Evolutionary conservation across 2,329 filamentous ascomycete genomes (phyloP), one percentile per base, ranked within the genome.

Genomic region (Apiospora rasikravindrae): DNA sequence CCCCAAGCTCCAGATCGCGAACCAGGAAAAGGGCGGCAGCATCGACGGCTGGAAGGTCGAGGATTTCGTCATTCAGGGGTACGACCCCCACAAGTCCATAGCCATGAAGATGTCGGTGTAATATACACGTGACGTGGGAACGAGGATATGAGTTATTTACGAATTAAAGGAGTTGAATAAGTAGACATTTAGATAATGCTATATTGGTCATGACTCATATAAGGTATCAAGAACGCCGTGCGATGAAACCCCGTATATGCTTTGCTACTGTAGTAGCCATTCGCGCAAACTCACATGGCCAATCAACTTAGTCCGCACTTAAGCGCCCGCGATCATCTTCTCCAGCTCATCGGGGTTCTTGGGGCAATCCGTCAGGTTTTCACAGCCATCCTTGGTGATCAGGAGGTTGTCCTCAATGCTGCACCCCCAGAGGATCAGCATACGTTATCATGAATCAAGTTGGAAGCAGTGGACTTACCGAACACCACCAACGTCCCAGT

Each of bases 61-160:
- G 75, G 95, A 99, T 73, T 96, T 99, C 81, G 91, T 93, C 72
- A 89, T 99, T 7, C 88, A 93, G 78, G 95, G 93, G 0, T 99
- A 99, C 82, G 90, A 95, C 69, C 96, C 96, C 71, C 94, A 98
- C 82, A 96, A 95, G 85, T 89, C 89, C 6, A 97, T 99, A 84
- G 89, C 93, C 64, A 99, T 99, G 96, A 98, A 98, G 86, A 99
- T 99, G 96, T 97, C 94, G 80, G 96, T 98, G 72, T 95, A 77
- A 95, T 98, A 72, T 95, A 77, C 4, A 24, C 5, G 26, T 22
- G 66, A 22, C n/a, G n/a, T 19, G 40, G 10, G 42, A 47, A 26
- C 29, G 66, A 22, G 24, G 4, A 33, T 4, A 37, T 37, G 67
- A 49, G 24, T 8, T 10, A 69, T 49, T 44, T 49, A 49, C 44